Base-by-base conservation (phyloP, 1,284 basidiomycete species). In the Microbotryum intermedium region DNA sequence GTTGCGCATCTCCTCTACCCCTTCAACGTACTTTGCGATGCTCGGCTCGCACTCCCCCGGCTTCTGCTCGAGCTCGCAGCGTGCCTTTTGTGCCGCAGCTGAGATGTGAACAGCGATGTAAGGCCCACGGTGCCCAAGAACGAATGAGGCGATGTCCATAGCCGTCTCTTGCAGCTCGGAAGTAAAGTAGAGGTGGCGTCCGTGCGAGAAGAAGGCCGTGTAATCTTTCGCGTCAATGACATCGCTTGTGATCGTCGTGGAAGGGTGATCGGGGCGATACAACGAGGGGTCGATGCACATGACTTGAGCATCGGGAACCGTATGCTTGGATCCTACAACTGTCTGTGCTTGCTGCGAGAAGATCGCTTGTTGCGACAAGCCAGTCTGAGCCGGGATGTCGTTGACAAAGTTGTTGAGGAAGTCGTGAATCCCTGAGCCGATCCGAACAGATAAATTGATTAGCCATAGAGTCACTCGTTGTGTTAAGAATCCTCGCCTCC, bases 261-360 rank as follows among this genome's bases (percentile, higher is more conserved):
- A 60, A 11, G 58, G 56, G 52, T 59, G 54, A 30, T 61, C 60
- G 23, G 66, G 63, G 11, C 62, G 66, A 50, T 60, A 65, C 11
- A 67, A 57, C 2, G 66, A 59, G 48, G 60, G 61, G 55, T 67
- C 66, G 63, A 65, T 57, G 50, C 66, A 67, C 45, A 67, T 52
- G 34, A 67, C 55, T 30, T 67, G 66, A 13, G 59, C n/a, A 25
- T 67, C 66, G 13, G 66, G 66, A 21, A 60, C 56, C 45, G 39
- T 49, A 26, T 52, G 51, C 13, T 43, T 51, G 8, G 49, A 43
- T 2, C 48, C 42, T 3, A 52, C 48, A 13, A 48, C 50, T 10
- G 47, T 58, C 28, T 56, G 55, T 6, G 57, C 50, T 18, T 55
- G 34, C n/a, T 61, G 58, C 46, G 60, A 62, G 13, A 55, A 48